These are phyloP conservation scores for Aspergillus ostianus DNA, from an alignment of 495 filamentous ascomycete genomes.

Conservation along the genomic window DNA sequence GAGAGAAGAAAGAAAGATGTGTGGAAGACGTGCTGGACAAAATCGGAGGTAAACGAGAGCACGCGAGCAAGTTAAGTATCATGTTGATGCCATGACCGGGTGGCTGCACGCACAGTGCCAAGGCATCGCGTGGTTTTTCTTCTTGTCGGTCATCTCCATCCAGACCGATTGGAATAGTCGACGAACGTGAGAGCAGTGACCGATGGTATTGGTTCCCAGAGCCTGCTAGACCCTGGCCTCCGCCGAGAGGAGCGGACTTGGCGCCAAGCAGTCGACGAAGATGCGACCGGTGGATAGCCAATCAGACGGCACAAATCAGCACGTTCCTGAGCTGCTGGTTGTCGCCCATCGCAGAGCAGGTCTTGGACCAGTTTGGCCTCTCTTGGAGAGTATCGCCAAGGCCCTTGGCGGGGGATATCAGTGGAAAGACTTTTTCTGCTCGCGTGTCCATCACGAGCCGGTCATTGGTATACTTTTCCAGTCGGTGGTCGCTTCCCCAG, in stretches of 20 bases:
- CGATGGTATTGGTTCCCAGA: conserved; percentile 13
- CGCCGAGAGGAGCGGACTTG: conserved; percentile 22
- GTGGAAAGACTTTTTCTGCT: neutral
- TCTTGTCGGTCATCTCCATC: neutral
- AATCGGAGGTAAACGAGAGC: neutral
- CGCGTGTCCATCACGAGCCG: neutral
- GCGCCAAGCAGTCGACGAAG: conserved; percentile 8
- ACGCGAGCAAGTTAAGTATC: neutral
- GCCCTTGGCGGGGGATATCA: neutral
- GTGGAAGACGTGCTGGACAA: neutral
- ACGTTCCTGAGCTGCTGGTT: neutral
- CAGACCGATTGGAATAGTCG: neutral
- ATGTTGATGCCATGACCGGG: neutral
- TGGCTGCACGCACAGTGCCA: neutral
- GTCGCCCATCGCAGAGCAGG: neutral
- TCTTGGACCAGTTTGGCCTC: neutral
- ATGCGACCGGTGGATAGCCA: neutral
- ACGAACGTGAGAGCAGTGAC: conserved; percentile 16
- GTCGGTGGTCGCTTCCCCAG: no score
- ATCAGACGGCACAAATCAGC: neutral
- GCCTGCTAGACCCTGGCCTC: neutral
- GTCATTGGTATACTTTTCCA: neutral
- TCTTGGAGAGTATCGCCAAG: neutral
- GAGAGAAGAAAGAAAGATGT: neutral
- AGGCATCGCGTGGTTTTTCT: conserved; percentile 3